Conservation (phyloP, 257 asterid genomes). For the Fraxinus quadrangulata region DNA sequence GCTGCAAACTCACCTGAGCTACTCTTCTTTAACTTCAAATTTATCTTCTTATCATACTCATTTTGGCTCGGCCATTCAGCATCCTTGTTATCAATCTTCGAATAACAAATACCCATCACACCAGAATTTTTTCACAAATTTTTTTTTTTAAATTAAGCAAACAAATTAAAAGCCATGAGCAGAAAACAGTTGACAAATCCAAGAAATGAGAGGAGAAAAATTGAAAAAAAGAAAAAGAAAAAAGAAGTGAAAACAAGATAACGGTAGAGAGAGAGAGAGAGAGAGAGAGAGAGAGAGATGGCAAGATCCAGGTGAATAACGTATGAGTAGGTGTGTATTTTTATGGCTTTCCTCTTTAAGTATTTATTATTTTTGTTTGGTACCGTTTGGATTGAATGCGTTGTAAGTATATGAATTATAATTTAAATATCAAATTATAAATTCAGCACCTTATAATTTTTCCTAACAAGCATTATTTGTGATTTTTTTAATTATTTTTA, state of each 20-base stretch:
- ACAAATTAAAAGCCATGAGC: conserved; percentile 3
- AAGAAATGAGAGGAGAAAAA: conserved; percentile 7
- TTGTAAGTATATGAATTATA: not conserved
- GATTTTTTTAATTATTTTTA: too few species aligned
- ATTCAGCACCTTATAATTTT: too few species aligned
- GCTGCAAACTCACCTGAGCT: conserved; percentile 66
- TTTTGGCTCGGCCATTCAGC: conserved; percentile 43
- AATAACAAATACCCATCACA: conserved; percentile 89
- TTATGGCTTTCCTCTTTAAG: conserved; percentile 31
- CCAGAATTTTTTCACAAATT: not conserved
- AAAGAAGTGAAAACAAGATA: conserved; percentile 18
- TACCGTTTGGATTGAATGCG: conserved; percentile 1
- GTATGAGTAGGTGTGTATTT: conserved; percentile 46
- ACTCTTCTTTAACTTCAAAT: conserved; percentile 41
- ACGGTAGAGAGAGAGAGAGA: conserved; percentile 27
- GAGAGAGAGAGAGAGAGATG: conserved; percentile 20
- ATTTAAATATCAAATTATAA: too few species aligned
- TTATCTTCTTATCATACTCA: conserved; percentile 32
- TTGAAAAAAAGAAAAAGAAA: not conserved
- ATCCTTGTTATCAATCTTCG: conserved; percentile 49
- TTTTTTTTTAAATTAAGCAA: not conserved
- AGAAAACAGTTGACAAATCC: not conserved
- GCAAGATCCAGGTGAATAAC: conserved; percentile 57
- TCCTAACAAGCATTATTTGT: too few species aligned
- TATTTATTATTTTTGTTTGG: conserved; percentile 3